Base-by-base conservation (phyloP, 2,329 filamentous ascomycete genomes). In the Pseudogymnoascus sp. region DNA sequence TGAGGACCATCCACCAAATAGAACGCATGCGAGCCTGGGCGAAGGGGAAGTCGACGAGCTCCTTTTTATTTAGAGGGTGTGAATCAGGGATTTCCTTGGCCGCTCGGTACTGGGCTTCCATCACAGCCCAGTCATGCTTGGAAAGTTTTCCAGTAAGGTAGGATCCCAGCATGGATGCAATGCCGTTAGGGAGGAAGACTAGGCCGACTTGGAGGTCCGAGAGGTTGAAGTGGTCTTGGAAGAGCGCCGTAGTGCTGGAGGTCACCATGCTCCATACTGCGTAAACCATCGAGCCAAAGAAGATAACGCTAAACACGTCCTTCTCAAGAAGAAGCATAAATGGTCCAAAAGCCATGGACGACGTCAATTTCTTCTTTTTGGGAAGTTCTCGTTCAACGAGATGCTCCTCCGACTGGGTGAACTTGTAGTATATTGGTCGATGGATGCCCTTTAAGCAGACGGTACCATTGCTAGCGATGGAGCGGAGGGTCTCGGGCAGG, bases 231-330 rank as follows among this genome's bases (percentile, higher is more conserved):
- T 67, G 69, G 0, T 70, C 65, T 65, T 76, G 70, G 62, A 80
- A 77, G 3, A 77, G 61, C 1, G 71, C 71, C 0, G 76, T 75
- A 1, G 78, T 80, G 11, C 72, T 77, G 1, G 77, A 75, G 1
- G 77, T 79, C 4, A 80, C 74, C 78, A 80, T 80, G 21, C 73
- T 78, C 78, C 78, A 81, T 11, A 78, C 73, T 0, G 78, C 75
- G 65, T 80, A 81, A 1, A 78, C 73, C 5, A 78, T 72, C 10
- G 74, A 74, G 44, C 78, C 77, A 42, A 75, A 81, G 61, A 78
- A 68, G 0, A 81, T 68, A 3, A 74, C 75, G 50, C 75, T 69
- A 47, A 79, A 72, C 12, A 81, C 75, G 61, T 81, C 79, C 64
- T 79, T 79, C 63, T 81, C 76, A 6, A 67, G 65, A 2, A 81